Base-by-base conservation (phyloP, 2,329 filamentous ascomycete genomes). In the Colletotrichum eleusines region DNA sequence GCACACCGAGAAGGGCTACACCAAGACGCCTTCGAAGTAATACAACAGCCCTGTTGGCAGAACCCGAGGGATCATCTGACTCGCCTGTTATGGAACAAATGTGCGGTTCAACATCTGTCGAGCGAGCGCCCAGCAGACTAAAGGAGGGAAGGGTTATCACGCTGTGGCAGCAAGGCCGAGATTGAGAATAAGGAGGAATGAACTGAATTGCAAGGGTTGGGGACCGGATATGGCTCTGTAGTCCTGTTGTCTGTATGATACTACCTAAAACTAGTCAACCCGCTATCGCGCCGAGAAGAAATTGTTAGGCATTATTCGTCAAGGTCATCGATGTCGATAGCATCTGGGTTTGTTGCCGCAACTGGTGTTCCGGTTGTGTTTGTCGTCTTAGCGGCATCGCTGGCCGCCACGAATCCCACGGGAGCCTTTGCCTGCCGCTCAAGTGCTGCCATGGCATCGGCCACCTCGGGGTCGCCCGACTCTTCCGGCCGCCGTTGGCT, bases 361-460 rank as follows among this genome's bases (percentile, higher is more conserved):
- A 81, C 79, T 50, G 80, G 77, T 69, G 84, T 80, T 26, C 79
- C 78, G n/a, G 70, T 62, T 4, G 70, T 88, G 28, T 89, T 89
- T 16, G 88, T 90, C 6, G 35, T 35, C 76, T 92, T 87, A 1
- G 91, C 88, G 1, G 90, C 93, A 46, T 90, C 92, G 78, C 90
- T 96, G 35, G 96, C 93, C 28, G 95, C 91, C 38, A 99, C 95
- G 77, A 99, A 99, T 28, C 96, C 96, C 31, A 91, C 89, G 0
- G 95, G 95, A 7, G 95, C 95, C 69, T 91, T 88, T n/a, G 94
- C 92, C 80, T 98, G 93, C 74, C 94, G 88, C 80, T 98, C 95
- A 72, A 98, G 84, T 28, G 92, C 92, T 50, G 91, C 93, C 94
- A 98, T 98, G 28, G 94, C 94, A 81, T 98, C 95, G 5, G 87